phyloP scores from a whole-genome alignment of 2,329 filamentous ascomycete genomes.

The Aspergillus japonicus region DNA sequence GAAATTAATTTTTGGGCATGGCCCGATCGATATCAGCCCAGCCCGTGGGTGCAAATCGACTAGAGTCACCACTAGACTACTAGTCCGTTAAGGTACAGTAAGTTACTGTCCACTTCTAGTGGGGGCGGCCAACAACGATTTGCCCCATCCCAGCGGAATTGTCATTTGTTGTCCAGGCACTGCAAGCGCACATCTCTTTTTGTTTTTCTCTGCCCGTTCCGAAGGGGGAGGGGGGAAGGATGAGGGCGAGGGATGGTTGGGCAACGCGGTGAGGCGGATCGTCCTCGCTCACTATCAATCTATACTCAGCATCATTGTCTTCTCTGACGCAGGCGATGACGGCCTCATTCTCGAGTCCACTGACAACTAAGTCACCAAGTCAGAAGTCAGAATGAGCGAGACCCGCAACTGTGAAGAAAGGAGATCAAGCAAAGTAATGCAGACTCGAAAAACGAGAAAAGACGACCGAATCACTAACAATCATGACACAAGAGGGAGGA shows the following conservation, averaged over 20 bases:
- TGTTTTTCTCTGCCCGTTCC: too few species aligned
- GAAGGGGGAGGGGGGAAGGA: not conserved
- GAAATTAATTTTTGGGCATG: not conserved
- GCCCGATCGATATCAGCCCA: not conserved
- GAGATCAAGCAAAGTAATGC: too few species aligned
- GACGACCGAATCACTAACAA: too few species aligned
- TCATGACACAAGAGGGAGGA: not conserved
- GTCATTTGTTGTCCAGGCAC: constrained; percentile 15
- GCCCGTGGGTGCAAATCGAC: constrained; percentile 2
- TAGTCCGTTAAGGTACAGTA: not conserved
- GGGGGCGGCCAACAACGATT: not conserved
- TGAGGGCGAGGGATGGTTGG: constrained; percentile 13
- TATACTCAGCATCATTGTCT: not conserved
- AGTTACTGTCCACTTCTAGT: not conserved
- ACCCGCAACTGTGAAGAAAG: not conserved
- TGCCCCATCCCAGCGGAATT: constrained; percentile 14
- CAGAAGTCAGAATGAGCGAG: not conserved
- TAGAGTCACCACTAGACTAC: too few species aligned
- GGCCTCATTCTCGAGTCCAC: too few species aligned
- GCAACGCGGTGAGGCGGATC: constrained; percentile 23
- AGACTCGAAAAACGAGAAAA: not conserved
- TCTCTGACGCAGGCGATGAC: too few species aligned
- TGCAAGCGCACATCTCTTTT: not conserved
- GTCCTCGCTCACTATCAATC: not conserved
- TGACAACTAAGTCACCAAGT: not conserved